These are phyloP conservation scores for Trichoderma erinaceum DNA, from an alignment of 495 filamentous ascomycete genomes.

Conservation along the genomic window DNA sequence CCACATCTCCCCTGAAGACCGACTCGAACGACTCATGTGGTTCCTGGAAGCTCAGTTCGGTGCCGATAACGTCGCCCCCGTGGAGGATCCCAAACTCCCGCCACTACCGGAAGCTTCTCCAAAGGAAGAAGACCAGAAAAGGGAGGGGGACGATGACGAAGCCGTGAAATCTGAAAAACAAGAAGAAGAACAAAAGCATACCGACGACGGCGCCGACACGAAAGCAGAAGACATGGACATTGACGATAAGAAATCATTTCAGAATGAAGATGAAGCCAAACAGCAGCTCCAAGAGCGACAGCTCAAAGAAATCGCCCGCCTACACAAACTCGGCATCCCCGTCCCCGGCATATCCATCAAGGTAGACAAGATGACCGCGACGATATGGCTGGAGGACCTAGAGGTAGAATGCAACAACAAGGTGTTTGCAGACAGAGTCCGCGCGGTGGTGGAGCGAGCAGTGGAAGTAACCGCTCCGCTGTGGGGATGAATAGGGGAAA, in stretches of 20 bases:
- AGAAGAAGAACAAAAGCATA: constrained; percentile 20
- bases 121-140: constrained; percentile 14
- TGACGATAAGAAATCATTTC: constrained; percentile 24
- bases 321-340: constrained; percentile 76
- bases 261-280: constrained; percentile 31
- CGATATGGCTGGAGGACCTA: constrained; percentile 83
- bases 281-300: constrained; percentile 35
- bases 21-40: constrained; percentile 78
- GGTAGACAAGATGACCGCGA: constrained; percentile 81
- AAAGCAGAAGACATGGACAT: constrained; percentile 36
- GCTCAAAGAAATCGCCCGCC: constrained; percentile 52
- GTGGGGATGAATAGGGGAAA: constrained; percentile 33
- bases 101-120: constrained; percentile 21
- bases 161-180: constrained; percentile 28
- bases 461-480: constrained; percentile 85
- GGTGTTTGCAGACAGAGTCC: constrained; percentile 70
- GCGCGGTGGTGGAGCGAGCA: constrained; percentile 82
- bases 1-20: constrained; percentile 61
- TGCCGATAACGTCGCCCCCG: constrained; percentile 62
- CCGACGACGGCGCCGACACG: constrained; percentile 12
- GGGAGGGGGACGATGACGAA: constrained; percentile 16
- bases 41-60: constrained; percentile 98
- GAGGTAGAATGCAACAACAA: constrained; percentile 78
- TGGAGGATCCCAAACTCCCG: constrained; percentile 58
- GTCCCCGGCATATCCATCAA: constrained; percentile 82